A percentile compares a stretch with the other conserved stretches of the same genome.
Evolutionary conservation across 2,329 filamentous ascomycete species (phyloP).

Genomic region (Trichophyton equinum): DNA sequence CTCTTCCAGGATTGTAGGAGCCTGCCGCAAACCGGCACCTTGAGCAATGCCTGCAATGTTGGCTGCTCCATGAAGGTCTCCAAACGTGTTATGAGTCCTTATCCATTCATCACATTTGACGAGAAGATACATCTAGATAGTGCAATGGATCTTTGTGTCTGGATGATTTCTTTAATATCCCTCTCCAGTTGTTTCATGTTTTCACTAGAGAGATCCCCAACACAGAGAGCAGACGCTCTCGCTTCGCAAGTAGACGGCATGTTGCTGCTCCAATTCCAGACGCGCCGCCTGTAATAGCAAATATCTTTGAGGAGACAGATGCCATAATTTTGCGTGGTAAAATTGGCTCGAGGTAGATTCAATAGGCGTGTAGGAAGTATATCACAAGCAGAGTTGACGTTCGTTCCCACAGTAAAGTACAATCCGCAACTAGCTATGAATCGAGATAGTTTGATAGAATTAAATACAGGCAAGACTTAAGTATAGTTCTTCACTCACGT

Average conservation of each 20-base stretch:
- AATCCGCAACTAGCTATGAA: too few species aligned
- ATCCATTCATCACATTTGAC: background rate
- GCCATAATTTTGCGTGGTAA: background rate
- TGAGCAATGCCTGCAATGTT: background rate
- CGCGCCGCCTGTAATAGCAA: background rate
- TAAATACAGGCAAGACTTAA: too few species aligned
- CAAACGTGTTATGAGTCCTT: too few species aligned
- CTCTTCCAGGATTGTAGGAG: background rate
- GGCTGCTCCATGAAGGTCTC: background rate
- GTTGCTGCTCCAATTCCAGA: conserved; percentile 1
- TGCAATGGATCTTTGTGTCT: background rate
- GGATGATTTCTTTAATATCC: background rate
- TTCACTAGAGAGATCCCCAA: background rate
- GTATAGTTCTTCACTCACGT: too few species aligned
- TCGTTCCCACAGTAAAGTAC: too few species aligned
- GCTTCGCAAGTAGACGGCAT: background rate
- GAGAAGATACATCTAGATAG: background rate
- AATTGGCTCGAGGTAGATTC: background rate
- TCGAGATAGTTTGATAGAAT: too few species aligned
- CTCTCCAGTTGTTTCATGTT: background rate
- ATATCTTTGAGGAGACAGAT: background rate
- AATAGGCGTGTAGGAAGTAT: background rate
- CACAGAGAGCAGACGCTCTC: background rate
- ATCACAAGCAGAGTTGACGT: too few species aligned
- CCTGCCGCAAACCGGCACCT: background rate